phyloP scores from a whole-genome alignment of 257 asterid species.

The Nicotiana paniculata region DNA sequence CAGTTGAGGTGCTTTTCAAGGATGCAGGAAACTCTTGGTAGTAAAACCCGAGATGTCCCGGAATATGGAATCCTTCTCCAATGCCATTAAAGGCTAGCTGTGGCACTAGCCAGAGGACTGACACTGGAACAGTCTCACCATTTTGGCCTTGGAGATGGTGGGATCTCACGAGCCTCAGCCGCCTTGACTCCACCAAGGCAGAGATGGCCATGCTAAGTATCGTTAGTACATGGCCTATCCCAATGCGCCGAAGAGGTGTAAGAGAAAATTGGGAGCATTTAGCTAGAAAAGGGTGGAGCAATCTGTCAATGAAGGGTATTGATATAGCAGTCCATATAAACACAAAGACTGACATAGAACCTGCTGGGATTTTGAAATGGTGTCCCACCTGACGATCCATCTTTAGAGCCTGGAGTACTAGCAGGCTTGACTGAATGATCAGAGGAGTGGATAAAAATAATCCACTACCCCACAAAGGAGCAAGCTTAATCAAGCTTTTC shows the following conservation, averaged over 20 bases:
- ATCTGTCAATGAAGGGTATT: constrained; percentile 11
- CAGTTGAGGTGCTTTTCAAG: constrained; percentile 21
- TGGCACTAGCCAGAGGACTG: constrained; percentile 17
- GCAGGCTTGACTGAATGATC: constrained; percentile 28
- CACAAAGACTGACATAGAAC: constrained; percentile 27
- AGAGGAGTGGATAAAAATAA: constrained; percentile 35
- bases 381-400: constrained; percentile 30
- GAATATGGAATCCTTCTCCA: constrained; percentile 25
- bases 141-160: neutral
- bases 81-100: constrained; percentile 9
- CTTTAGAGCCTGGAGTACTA: constrained; percentile 34
- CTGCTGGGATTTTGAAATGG: constrained; percentile 28
- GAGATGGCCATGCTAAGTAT: neutral
- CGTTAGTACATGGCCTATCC: constrained; percentile 7
- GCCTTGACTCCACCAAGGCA: constrained; percentile 14
- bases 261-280: neutral
- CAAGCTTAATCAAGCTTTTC: constrained; percentile 24
- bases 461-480: constrained; percentile 40
- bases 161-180: neutral
- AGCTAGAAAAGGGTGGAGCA: constrained; percentile 29
- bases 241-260: constrained; percentile 6
- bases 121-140: neutral
- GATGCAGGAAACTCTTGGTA: constrained; percentile 21
- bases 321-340: constrained; percentile 19
- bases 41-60: constrained; percentile 15